phyloP scores from a whole-genome alignment of 257 asterid species.

The Striga asiatica region DNA sequence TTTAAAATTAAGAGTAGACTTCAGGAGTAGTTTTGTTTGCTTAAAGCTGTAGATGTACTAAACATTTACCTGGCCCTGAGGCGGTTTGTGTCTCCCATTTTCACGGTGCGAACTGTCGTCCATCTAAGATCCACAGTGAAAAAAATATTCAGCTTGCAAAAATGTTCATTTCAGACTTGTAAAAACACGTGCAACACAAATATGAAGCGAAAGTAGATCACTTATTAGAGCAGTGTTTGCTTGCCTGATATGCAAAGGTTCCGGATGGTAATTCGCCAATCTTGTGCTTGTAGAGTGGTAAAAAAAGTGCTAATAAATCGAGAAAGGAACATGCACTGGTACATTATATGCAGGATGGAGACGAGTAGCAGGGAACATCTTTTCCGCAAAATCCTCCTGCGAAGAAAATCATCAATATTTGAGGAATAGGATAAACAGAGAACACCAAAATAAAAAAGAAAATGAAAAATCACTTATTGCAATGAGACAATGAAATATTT shows the following conservation, averaged over 20 bases:
- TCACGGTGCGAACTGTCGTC: slow-evolving; percentile 79
- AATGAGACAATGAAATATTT: no score
- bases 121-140: slow-evolving; percentile 30
- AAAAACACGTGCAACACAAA: slow-evolving; percentile 11
- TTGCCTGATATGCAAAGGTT: neutral
- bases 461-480: neutral
- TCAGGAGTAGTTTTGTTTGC: neutral
- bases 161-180: neutral
- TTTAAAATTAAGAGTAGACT: neutral
- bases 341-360: neutral
- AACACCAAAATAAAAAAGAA: neutral
- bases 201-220: slow-evolving; percentile 9
- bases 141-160: slow-evolving; percentile 2
- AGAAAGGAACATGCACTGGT: slow-evolving; percentile 1
- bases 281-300: neutral
- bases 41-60: neutral
- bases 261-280: neutral
- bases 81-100: slow-evolving; percentile 76
- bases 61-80: slow-evolving; percentile 65
- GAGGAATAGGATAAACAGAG: neutral
- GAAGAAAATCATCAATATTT: neutral
- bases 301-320: neutral
- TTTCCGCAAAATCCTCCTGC: neutral
- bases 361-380: neutral
- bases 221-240: neutral